Evolutionary conservation across 2,329 filamentous ascomycete species (phyloP).

Genomic region (Daldinia sp.): DNA sequence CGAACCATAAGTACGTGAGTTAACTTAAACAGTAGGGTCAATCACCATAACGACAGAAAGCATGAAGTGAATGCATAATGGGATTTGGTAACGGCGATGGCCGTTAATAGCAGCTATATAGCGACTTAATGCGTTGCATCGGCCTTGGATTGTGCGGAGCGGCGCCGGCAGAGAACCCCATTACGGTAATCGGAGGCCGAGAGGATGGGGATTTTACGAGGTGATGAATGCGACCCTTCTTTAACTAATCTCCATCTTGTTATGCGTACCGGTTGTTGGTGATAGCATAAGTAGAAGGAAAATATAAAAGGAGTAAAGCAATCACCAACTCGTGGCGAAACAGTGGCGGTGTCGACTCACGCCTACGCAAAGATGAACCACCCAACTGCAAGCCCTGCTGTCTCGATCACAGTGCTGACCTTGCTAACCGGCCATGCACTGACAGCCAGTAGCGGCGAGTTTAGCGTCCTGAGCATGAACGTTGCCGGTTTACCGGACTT

Average conservation of each 20-base stretch:
- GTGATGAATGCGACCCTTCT: conserved; percentile 18
- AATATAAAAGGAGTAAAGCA: conserved; percentile 20
- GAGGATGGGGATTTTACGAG: conserved; percentile 22
- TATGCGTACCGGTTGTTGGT: conserved; percentile 3
- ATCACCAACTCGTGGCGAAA: not conserved
- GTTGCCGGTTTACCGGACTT: conserved; percentile 45
- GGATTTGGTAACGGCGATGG: conserved; percentile 8
- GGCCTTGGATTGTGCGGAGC: conserved; percentile 9
- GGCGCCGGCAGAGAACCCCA: conserved; percentile 26
- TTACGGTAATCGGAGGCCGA: conserved; percentile 33
- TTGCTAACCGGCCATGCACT: conserved; percentile 16
- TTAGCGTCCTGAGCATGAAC: conserved; percentile 46
- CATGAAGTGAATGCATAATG: conserved; percentile 21
- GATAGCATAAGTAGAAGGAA: not conserved
- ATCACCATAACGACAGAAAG: conserved; percentile 15
- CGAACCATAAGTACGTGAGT: conserved; percentile 4
- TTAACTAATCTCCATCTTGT: conserved; percentile 4
- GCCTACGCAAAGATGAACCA: conserved; percentile 25
- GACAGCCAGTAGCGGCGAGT: conserved; percentile 43
- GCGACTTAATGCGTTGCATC: conserved; percentile 29
- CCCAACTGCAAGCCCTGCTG: conserved; percentile 18
- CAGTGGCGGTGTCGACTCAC: conserved; percentile 4
- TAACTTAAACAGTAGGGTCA: conserved; percentile 2
- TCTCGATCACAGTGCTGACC: conserved; percentile 18
- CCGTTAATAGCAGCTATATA: conserved; percentile 26